Evolutionary conservation across 2,329 filamentous ascomycete species (phyloP).

Genomic region (Cercospora sp.): DNA sequence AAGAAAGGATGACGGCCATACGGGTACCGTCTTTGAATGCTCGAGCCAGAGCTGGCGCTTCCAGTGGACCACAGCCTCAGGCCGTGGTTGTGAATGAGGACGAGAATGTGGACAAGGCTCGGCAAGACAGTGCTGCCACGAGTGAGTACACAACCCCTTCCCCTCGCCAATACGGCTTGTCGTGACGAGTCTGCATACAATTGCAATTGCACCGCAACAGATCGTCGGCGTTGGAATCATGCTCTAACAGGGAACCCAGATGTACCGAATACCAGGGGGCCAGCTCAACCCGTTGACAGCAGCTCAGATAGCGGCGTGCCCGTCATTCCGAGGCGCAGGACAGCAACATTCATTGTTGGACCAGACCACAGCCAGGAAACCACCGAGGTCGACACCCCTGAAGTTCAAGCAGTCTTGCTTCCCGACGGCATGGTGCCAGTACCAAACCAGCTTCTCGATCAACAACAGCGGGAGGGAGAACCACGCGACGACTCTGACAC

Average conservation of each 20-base stretch:
- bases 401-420: neutral
- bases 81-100: neutral
- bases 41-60: neutral
- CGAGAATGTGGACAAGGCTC: neutral
- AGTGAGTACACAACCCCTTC: no score
- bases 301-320: neutral
- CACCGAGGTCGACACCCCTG: neutral
- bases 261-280: neutral
- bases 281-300: neutral
- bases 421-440: neutral
- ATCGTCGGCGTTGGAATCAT: neutral
- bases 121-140: constrained; percentile 1
- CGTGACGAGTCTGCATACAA: no score
- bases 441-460: neutral
- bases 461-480: neutral
- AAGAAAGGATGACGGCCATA: neutral
- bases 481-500: neutral
- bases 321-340: neutral
- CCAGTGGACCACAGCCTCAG: constrained; percentile 6
- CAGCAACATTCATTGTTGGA: neutral
- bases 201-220: neutral
- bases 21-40: neutral
- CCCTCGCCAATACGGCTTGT: no score
- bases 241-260: neutral
- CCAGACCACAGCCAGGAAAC: neutral